phyloP scores from a whole-genome alignment of 75 land plant species.

The Chamaecyparis obtusa region DNA sequence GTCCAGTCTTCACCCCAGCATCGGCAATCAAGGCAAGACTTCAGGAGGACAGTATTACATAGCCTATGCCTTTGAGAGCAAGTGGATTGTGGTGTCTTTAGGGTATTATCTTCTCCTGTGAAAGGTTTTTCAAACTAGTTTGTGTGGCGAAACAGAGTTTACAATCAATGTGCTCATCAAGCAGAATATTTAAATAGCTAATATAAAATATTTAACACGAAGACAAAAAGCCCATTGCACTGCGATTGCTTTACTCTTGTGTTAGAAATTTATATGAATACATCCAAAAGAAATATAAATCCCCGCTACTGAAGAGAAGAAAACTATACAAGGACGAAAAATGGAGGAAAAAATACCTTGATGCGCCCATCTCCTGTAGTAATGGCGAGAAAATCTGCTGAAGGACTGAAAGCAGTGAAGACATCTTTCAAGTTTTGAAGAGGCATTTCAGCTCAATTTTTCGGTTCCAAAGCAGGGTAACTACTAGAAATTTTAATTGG shows the following conservation, averaged over 20 bases:
- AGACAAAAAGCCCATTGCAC: too few relatives aligned
- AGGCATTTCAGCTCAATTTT: background rate
- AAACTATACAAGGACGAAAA: too few relatives aligned
- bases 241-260: background rate
- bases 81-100: background rate
- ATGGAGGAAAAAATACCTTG: constrained; percentile 43
- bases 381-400: constrained; percentile 64
- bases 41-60: too few relatives aligned
- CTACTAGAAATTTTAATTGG: background rate
- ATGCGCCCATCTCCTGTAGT: constrained; percentile 83
- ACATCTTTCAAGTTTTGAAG: background rate
- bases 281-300: too few relatives aligned
- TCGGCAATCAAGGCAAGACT: too few relatives aligned
- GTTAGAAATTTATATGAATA: background rate
- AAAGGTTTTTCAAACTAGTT: background rate
- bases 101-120: background rate
- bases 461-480: background rate
- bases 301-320: too few relatives aligned
- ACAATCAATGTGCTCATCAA: background rate
- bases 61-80: too few relatives aligned
- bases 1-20: too few relatives aligned
- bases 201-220: too few relatives aligned
- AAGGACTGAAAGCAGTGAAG: constrained; percentile 67
- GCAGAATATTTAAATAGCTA: background rate
- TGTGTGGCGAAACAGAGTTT: background rate